Percentiles rank a stretch among this genome's conserved stretches.
phyloP scores from a whole-genome alignment of 257 asterid genomes.

The Cruciata laevipes region DNA sequence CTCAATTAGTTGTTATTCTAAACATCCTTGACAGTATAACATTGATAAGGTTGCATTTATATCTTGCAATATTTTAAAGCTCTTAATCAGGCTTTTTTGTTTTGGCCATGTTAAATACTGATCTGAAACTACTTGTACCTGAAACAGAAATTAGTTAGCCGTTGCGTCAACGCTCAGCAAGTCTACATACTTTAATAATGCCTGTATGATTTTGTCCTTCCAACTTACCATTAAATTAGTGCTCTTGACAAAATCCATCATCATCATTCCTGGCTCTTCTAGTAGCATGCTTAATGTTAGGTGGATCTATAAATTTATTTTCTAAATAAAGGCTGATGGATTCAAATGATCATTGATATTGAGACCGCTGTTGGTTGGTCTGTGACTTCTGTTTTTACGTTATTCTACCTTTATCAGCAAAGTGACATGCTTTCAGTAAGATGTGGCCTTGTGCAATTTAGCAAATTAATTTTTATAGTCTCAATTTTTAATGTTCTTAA shows the following conservation, averaged over 20 bases:
- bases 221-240: not conserved
- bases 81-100: not conserved
- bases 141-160: not conserved
- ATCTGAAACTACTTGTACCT: not conserved
- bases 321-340: not conserved
- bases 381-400: not conserved
- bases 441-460: not conserved
- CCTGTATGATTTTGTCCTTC: not conserved
- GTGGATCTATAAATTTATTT: not conserved
- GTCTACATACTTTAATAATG: not conserved
- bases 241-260: not conserved
- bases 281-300: not conserved
- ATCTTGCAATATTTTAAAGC: not conserved
- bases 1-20: not conserved
- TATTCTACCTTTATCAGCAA: not conserved
- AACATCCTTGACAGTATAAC: not conserved
- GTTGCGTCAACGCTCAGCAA: not conserved
- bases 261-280: not conserved
- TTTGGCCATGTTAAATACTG: not conserved
- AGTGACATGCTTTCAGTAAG: not conserved
- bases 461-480: not conserved
- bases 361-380: slow-evolving; percentile 3
- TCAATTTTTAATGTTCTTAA: slow-evolving; percentile 41
- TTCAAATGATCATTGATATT: not conserved
- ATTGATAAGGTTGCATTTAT: not conserved